Percentiles rank a stretch among this genome's conserved stretches.
phyloP scores from a whole-genome alignment of 2,329 filamentous ascomycete genomes.

The Mycosphaerella arachidis region DNA sequence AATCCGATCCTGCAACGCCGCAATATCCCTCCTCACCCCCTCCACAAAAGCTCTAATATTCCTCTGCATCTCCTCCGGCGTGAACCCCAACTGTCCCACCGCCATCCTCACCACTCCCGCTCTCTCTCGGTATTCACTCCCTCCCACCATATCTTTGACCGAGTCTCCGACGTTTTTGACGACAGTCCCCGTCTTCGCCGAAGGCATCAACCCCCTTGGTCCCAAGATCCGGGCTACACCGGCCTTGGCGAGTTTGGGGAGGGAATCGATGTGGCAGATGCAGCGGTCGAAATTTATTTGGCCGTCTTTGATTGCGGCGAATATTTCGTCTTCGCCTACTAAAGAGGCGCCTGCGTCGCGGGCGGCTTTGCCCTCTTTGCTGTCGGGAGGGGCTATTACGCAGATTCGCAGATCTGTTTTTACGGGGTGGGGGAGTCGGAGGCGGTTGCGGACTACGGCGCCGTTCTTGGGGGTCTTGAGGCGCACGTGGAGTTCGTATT shows the following conservation, averaged over 20 bases:
- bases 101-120: slow-evolving; percentile 79
- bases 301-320: slow-evolving; percentile 70
- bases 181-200: slow-evolving; percentile 79
- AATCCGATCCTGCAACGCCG: slow-evolving; percentile 57
- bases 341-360: slow-evolving; percentile 71
- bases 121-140: slow-evolving; percentile 80
- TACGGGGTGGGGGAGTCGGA: slow-evolving; percentile 84
- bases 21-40: slow-evolving; percentile 73
- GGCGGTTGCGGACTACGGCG: slow-evolving; percentile 77
- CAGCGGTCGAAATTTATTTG: slow-evolving; percentile 83
- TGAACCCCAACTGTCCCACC: slow-evolving; percentile 86
- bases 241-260: slow-evolving; percentile 75
- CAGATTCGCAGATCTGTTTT: slow-evolving; percentile 84
- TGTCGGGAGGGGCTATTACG: slow-evolving; percentile 83
- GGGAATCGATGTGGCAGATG: slow-evolving; percentile 75
- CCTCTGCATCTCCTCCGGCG: slow-evolving; percentile 75
- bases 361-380: slow-evolving; percentile 68
- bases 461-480: slow-evolving; percentile 81
- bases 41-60: slow-evolving; percentile 78
- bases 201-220: slow-evolving; percentile 90
- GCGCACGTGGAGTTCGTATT: slow-evolving; percentile 86
- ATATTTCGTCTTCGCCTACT: slow-evolving; percentile 81
- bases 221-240: slow-evolving; percentile 76
- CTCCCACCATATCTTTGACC: slow-evolving; percentile 78
- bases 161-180: slow-evolving; percentile 71